Conservation (phyloP, 352 stramenopile genomes). For the Pythium myriotylum region DNA sequence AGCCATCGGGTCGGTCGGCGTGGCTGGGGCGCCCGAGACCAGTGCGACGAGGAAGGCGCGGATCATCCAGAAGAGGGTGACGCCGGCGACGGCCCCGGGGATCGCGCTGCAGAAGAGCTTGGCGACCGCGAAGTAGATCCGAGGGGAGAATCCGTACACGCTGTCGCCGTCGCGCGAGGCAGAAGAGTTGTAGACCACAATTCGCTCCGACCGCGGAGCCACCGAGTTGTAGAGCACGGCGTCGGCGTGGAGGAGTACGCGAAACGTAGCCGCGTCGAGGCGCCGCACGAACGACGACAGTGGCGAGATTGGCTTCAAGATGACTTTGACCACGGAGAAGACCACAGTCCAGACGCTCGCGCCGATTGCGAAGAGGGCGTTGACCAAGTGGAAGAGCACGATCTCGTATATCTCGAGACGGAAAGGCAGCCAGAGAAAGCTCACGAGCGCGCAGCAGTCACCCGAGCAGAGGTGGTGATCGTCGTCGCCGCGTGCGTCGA, state of each 20-base stretch:
- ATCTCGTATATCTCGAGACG: conserved; percentile 61
- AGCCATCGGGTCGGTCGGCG: conserved; percentile 8
- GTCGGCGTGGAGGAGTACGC: conserved; percentile 42
- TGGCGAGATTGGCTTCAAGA: conserved; percentile 3
- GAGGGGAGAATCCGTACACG: conserved; percentile 44
- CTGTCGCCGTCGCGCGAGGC: conserved; percentile 34
- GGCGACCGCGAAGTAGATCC: conserved; percentile 55
- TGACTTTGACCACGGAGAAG: conserved; percentile 33
- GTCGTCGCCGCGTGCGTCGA: conserved; percentile 7
- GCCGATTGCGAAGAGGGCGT: conserved; percentile 45
- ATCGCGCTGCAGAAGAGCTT: conserved; percentile 59
- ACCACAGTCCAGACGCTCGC: conserved; percentile 33
- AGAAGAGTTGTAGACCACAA: conserved; percentile 53
- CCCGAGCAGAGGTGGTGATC: conserved; percentile 25
- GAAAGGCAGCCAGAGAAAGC: conserved; percentile 52
- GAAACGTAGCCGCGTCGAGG: conserved; percentile 38
- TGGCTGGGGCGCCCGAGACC: neutral
- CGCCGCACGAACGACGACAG: conserved; percentile 22
- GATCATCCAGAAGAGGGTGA: conserved; percentile 54
- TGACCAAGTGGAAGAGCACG: conserved; percentile 57
- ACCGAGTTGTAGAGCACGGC: conserved; percentile 67
- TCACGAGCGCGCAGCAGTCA: conserved; percentile 57
- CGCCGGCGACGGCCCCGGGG: conserved; percentile 40
- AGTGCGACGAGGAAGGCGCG: conserved; percentile 36
- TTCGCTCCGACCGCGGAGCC: conserved; percentile 39